Evolutionary conservation across 257 asterid species (phyloP).

Genomic region (Penstemon newberryi): DNA sequence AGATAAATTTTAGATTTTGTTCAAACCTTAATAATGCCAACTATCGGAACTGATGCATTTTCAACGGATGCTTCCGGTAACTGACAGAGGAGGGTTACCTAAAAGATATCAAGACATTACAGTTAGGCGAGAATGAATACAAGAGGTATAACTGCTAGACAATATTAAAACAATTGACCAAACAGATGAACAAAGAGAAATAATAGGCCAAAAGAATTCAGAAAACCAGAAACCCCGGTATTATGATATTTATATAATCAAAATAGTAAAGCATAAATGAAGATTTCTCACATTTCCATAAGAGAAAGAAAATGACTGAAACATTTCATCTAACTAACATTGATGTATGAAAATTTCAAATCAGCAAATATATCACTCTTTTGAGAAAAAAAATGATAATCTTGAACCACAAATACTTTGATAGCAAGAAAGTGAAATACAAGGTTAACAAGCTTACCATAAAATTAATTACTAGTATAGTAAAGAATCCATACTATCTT

Average conservation of each 20-base stretch:
- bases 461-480: not conserved
- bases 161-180: not conserved
- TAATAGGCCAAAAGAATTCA: not conserved
- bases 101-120: slow-evolving; percentile 29
- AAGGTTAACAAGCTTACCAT: not conserved
- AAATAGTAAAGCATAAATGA: not conserved
- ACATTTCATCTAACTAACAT: not conserved
- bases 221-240: not conserved
- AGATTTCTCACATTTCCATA: not conserved
- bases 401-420: not conserved
- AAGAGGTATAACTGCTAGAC: not conserved
- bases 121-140: slow-evolving; percentile 16
- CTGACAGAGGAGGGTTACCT: slow-evolving; percentile 96
- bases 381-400: not conserved
- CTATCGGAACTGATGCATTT: slow-evolving; percentile 74
- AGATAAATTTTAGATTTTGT: slow-evolving; percentile 23
- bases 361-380: not conserved
- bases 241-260: not conserved
- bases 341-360: not conserved
- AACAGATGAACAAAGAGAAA: not conserved
- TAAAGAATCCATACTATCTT: not conserved
- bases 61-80: slow-evolving; percentile 64
- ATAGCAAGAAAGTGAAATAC: not conserved
- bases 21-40: slow-evolving; percentile 89
- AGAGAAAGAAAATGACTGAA: slow-evolving; percentile 14